phyloP scores from a whole-genome alignment of 176 grass and related monocot genomes.

The Calamus simplicifolius region DNA sequence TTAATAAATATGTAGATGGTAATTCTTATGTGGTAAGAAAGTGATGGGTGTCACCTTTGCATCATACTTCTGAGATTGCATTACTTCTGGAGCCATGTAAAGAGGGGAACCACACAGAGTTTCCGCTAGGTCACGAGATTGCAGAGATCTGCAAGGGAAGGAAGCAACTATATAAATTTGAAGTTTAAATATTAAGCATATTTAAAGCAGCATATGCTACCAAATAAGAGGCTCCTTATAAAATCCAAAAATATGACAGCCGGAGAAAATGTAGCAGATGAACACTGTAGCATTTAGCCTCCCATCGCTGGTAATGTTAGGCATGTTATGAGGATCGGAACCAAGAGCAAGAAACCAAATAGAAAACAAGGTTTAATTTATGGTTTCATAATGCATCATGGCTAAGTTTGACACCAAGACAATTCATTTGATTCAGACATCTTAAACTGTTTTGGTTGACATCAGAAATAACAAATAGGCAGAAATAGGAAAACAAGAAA shows the following conservation, averaged over 20 bases:
- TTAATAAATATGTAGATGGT: conserved; percentile 17
- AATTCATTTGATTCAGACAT: background rate
- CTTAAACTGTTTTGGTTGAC: too few species aligned
- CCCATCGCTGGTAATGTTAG: too few species aligned
- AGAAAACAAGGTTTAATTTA: background rate
- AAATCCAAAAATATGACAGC: too few species aligned
- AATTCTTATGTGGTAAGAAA: conserved; percentile 9
- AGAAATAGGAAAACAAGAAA: background rate
- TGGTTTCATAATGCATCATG: background rate
- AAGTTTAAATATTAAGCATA: too few species aligned
- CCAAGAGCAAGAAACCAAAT: background rate
- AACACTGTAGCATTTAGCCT: too few species aligned
- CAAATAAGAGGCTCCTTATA: too few species aligned
- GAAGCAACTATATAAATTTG: too few species aligned
- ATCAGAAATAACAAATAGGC: too few species aligned
- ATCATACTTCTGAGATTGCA: conserved; percentile 95
- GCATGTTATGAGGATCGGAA: too few species aligned
- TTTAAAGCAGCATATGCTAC: too few species aligned
- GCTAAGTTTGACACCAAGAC: background rate
- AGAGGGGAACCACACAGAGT: conserved; percentile 97
- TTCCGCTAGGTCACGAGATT: conserved; percentile 63
- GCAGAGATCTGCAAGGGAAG: conserved; percentile 15
- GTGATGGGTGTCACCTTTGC: conserved; percentile 57
- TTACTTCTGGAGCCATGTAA: conserved; percentile 99
- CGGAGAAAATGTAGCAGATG: too few species aligned